Base-by-base conservation (phyloP, 1,139 yeast species). In the Scheffersomyces quercinus region DNA sequence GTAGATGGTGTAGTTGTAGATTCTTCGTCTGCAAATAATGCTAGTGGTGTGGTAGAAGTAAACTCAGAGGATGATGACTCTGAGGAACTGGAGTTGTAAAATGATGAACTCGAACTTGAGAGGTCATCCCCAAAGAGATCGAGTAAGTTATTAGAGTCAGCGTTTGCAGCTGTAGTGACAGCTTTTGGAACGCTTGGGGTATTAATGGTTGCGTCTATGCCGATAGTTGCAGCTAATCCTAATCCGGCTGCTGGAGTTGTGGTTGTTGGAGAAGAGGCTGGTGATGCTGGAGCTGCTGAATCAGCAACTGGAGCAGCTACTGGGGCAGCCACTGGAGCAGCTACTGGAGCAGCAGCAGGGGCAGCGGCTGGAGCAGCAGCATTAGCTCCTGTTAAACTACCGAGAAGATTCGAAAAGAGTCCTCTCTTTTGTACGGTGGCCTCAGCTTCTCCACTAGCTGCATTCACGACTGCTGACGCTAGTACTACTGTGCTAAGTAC, bases 401-500 rank as follows among this genome's bases (percentile, higher is more conserved):
- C 49, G 33, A 55, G 43, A 35, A 54, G 49, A 20, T 46, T 46
- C 35, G 50, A 53, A 13, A 62, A 51, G 44, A 57, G 47, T 6
- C 54, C 50, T 41, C 55, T 52, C 47, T 45, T 50, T 34, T 43
- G 35, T 10, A 37, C 45, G 26, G 35, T 20, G 28, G 41, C 32
- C 13, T 43, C 53, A 36, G 52, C 52, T 38, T 33, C 48, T 35
- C 46, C 35, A 33, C 44, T 46, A 31, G 44, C 46, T 28, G 59
- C 60, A 36, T 45, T 40, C 29, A 54, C 60, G 35, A 54, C 52
- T 41, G 57, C 59, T 32, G 58, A 48, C 15, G 55, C 49, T 44
- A 55, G 50, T 47, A 56, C 51, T 37, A 55, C 56, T 35, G 59
- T 50, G 46, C 49, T 51, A 48, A 58, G 50, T 43, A 58, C 51